These are phyloP conservation scores for Oryza glaberrima DNA, from an alignment of 176 grass and related monocot genomes.

Conservation along the genomic window DNA sequence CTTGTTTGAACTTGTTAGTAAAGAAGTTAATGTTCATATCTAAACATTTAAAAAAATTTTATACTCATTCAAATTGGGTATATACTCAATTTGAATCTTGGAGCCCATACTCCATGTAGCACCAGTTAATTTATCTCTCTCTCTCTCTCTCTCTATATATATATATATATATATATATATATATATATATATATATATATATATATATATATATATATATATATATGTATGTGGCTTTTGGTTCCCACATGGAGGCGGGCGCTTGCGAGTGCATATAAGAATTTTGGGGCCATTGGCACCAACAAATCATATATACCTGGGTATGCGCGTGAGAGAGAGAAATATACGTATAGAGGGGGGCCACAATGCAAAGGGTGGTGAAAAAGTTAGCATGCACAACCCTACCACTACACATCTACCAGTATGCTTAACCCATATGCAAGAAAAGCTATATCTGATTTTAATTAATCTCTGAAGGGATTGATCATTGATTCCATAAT, in stretches of 20 bases:
- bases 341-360: neutral
- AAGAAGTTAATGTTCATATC: too few relatives aligned
- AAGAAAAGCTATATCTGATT: constrained; percentile 3
- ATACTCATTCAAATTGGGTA: too few relatives aligned
- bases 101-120: too few relatives aligned
- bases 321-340: neutral
- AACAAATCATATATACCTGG: neutral
- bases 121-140: too few relatives aligned
- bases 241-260: constrained; percentile 57
- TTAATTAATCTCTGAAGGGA: neutral
- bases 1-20: too few relatives aligned
- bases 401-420: constrained; percentile 30
- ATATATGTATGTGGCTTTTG: constrained; percentile 17
- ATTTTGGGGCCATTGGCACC: constrained; percentile 10
- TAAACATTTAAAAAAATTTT: too few relatives aligned
- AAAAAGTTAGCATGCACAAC: constrained; percentile 31
- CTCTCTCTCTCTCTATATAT: too few relatives aligned
- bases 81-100: too few relatives aligned
- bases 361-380: neutral
- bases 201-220: too few relatives aligned
- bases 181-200: too few relatives aligned
- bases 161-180: too few relatives aligned
- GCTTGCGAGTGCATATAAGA: constrained; percentile 27
- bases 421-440: neutral
- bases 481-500: constrained; percentile 41